Evolutionary conservation across 1,139 yeast species (phyloP).

Genomic region (Pneumocystis oryctolagi): DNA sequence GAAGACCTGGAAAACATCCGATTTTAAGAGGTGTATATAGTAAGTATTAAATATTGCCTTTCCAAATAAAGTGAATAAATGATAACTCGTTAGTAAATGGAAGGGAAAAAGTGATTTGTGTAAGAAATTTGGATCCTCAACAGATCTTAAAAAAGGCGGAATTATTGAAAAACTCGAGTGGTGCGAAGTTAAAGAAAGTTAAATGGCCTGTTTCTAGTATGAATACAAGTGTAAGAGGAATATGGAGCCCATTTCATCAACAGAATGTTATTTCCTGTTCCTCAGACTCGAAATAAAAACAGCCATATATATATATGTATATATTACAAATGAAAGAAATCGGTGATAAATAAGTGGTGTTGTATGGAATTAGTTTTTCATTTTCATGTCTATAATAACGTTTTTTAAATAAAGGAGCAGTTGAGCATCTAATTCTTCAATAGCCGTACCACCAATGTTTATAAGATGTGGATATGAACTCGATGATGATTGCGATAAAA

Average conservation of each 20-base stretch:
- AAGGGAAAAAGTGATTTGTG: constrained; percentile 41
- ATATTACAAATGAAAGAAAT: background rate
- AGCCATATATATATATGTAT: background rate
- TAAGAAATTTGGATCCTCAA: constrained; percentile 41
- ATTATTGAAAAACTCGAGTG: constrained; percentile 43
- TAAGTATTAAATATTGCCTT: constrained; percentile 14
- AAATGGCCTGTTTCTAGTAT: constrained; percentile 61
- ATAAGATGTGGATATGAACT: background rate
- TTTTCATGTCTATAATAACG: background rate
- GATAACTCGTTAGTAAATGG: constrained; percentile 20
- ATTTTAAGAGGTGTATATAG: constrained; percentile 52
- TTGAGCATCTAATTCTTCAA: background rate
- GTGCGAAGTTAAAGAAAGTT: constrained; percentile 45
- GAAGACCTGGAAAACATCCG: constrained; percentile 67
- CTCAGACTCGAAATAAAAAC: background rate
- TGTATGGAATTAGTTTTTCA: background rate
- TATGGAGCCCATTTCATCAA: constrained; percentile 88
- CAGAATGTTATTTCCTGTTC: background rate
- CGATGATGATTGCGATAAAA: background rate
- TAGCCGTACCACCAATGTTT: background rate
- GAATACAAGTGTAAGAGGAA: constrained; percentile 81
- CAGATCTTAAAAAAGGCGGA: constrained; percentile 41
- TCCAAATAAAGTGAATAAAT: background rate
- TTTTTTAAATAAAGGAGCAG: background rate
- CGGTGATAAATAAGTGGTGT: background rate